Percentiles rank a stretch among this genome's conserved stretches.
phyloP scores from a whole-genome alignment of 1,284 basidiomycete genomes.

The Leccinum griseonigrum region DNA sequence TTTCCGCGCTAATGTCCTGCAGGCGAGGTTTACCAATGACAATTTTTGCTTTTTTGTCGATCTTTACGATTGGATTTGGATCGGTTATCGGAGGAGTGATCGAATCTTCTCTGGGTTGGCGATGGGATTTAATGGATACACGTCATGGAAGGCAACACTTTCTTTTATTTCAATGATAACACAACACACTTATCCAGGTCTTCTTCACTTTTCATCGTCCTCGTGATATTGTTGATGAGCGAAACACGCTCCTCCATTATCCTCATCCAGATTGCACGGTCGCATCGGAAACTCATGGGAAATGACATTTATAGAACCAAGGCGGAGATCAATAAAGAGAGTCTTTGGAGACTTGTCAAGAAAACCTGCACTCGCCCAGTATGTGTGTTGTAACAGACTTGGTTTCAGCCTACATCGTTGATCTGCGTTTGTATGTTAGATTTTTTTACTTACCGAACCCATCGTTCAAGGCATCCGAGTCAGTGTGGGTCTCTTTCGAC shows the following conservation, averaged over 20 bases:
- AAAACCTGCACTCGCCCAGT: conserved; percentile 69
- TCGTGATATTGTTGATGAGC: conserved; percentile 49
- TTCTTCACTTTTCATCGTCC: conserved; percentile 42
- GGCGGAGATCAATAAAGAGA: conserved; percentile 61
- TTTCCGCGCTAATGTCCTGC: not conserved
- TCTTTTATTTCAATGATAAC: not conserved
- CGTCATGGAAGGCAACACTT: conserved; percentile 38
- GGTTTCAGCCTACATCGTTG: conserved; percentile 1
- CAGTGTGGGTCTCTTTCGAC: conserved; percentile 45
- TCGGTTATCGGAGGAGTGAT: conserved; percentile 55
- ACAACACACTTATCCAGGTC: conserved; percentile 33
- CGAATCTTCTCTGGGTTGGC: conserved; percentile 54
- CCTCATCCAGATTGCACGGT: conserved; percentile 56
- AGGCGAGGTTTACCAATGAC: conserved; percentile 60
- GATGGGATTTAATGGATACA: conserved; percentile 68
- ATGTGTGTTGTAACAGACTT: conserved; percentile 41
- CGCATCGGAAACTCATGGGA: conserved; percentile 60
- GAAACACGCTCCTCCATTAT: conserved; percentile 68
- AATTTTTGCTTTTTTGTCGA: conserved; percentile 44
- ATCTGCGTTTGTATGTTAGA: conserved; percentile 34
- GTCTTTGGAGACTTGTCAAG: conserved; percentile 54
- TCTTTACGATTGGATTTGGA: conserved; percentile 52
- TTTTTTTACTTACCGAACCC: conserved; percentile 69
- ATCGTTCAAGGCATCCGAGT: conserved; percentile 60
- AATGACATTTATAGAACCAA: conserved; percentile 58